Evolutionary conservation across 139 green algal species (phyloP).

Genomic region (Astrephomene gubernaculifera): DNA sequence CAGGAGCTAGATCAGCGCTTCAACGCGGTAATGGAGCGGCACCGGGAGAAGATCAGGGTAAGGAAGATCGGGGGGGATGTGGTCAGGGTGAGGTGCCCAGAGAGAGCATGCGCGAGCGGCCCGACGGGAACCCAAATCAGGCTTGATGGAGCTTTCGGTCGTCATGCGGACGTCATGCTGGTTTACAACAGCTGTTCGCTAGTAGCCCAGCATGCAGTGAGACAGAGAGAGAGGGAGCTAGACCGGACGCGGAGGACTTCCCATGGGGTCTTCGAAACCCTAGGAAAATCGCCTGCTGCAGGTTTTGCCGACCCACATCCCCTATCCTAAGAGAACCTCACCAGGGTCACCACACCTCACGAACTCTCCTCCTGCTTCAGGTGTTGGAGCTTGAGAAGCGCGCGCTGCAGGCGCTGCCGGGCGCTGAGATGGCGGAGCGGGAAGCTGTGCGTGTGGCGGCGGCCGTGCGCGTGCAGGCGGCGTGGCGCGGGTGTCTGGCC

Average conservation of each 20-base stretch:
- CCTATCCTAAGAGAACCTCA: not conserved
- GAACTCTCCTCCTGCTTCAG: conserved; percentile 7
- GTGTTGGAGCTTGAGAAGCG: conserved; percentile 58
- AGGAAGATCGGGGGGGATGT: not conserved
- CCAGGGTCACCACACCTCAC: not conserved
- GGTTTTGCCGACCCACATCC: not conserved
- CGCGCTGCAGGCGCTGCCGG: conserved; percentile 33
- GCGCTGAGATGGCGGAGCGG: conserved; percentile 48
- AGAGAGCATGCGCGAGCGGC: not conserved
- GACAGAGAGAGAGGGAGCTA: no score
- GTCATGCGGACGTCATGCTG: not conserved
- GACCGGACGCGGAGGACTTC: no score
- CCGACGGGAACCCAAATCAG: not conserved
- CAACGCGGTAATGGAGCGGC: conserved; percentile 51
- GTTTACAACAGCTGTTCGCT: not conserved
- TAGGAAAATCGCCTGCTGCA: not conserved
- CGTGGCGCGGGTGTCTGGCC: conserved; percentile 58
- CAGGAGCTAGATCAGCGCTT: conserved; percentile 47
- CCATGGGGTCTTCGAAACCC: not conserved
- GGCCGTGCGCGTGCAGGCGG: conserved; percentile 51
- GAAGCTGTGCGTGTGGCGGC: conserved; percentile 38
- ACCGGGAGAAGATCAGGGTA: conserved; percentile 54
- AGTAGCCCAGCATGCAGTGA: no score
- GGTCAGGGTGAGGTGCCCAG: no score
- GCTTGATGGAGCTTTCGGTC: not conserved